Evolutionary conservation across 2,329 filamentous ascomycete species (phyloP), one percentile per base, ranked within the genome.

Genomic region (Aureobasidium lini): DNA sequence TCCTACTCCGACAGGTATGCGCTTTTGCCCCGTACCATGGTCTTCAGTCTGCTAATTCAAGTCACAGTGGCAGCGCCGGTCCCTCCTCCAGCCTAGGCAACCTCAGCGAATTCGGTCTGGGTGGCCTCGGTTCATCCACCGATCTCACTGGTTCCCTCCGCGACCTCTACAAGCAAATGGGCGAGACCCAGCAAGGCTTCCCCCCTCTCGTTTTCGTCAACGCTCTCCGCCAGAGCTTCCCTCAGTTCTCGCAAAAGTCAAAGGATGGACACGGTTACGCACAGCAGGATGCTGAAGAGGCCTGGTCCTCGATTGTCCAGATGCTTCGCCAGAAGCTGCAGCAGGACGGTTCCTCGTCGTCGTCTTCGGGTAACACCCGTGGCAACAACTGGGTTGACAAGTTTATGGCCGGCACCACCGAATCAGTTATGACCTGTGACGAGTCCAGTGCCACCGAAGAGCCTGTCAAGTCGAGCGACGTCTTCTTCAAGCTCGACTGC

Each of bases 241-340:
- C 94, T 9, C 94, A 97, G 70, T 99, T 99, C 70, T 91, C 90
- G 10, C 91, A 99, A 75, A 87, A 84, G 68, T 84, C 90, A 59
- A 92, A 89, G 71, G 86, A 87, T 34, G 89, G 90, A 23, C 81
- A 87, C 60, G 91, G 89, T 6, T 97, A 87, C 70, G 92, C 94
- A n/a, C 94, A 99, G 75, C 94, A 99, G 75, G 94, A 99, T 76
- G 94, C 94, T 1, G 94, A 99, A 73, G 94, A 99, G 74, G 94
- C 93, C 48, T 99, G 93, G 91, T 94, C 93, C 18, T 93, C 97
- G 71, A 95, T 99, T 62, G 77, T 99, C 6, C 85, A 88, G 46
- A 89, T 93, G 69, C 77, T 99, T 39, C 85, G 88, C 63, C 83
- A 88, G 68, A 93, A 89, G 70, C 76, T 97, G 53, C 85, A 83